Evolutionary conservation across 2,329 filamentous ascomycete species (phyloP), one percentile per base, ranked within the genome.

Genomic region (Phyllosticta paracitricarpa): DNA sequence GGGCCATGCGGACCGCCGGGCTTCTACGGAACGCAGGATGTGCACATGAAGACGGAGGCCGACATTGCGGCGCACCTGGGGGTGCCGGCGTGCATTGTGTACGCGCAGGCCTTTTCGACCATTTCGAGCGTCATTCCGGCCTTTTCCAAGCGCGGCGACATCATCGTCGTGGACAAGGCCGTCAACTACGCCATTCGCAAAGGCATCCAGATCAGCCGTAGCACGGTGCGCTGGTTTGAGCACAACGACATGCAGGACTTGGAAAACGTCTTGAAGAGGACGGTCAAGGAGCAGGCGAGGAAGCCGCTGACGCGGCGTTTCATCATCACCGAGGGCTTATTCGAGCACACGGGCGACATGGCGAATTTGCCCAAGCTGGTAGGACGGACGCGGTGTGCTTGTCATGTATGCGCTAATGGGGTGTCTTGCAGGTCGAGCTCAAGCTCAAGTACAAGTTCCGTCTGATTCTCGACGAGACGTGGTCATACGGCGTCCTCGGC

Each of bases 401-500:
- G 26, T n/a, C 9, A 17, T 25, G 14, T 12, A 5, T 24, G 17
- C 40, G 10, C 56, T 58, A 22, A 58, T 19, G 28, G 24, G 5
- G 24, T 10, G n/a, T 9, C 8, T 24, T 22, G 3, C 66, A 90
- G 88, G 81, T 97, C 65, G 93, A 96, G 72, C 81, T 99, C 67
- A 97, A 97, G 77, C 86, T 92, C 67, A 89, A 89, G 73, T 97
- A 97, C 83, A 99, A 97, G 78, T 99, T 97, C 79, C 91, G 94
- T 68, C 84, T 99, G 61, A 96, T 97, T 66, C 85, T 99, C 48
- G 94, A 99, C 73, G 94, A 99, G 79, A 96, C 92, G 1, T 96
- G 90, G 88, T 97, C 92, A 0, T 99, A 97, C 72, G 95, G 93
- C 63, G 89, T 97, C 19, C 83, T 99, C 4, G 94, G 94, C 56